These are phyloP conservation scores for Gryganskiella cystojenkinii DNA, from an alignment of 192 early-diverging fungal species.

Conservation along the genomic window DNA sequence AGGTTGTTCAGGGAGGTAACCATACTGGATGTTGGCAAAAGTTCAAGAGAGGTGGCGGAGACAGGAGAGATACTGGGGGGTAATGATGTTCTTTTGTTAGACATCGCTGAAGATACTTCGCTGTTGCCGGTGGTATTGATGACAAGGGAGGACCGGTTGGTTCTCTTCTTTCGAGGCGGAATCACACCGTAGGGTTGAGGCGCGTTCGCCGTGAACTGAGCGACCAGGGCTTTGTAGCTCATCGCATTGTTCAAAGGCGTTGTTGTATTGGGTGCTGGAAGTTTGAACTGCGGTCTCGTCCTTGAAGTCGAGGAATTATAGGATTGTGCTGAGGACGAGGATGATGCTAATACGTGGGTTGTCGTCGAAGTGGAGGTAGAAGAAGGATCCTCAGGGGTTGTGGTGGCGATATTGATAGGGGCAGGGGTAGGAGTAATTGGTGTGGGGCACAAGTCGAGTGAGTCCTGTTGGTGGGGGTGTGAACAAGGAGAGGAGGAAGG, in stretches of 20 bases:
- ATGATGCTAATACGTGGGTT: not conserved
- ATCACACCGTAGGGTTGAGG: conserved; percentile 47
- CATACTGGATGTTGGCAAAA: too few relatives aligned
- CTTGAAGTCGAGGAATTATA: not conserved
- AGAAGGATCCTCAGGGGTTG: not conserved
- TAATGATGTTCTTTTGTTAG: too few relatives aligned
- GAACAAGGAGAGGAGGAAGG: conserved; percentile 40
- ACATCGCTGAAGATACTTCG: too few relatives aligned
- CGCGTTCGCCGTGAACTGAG: conserved; percentile 45
- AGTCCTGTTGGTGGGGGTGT: conserved; percentile 28
- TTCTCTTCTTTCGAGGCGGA: conserved; percentile 33
- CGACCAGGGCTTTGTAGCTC: conserved; percentile 47
- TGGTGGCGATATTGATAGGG: not conserved
- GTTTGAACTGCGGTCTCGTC: too few relatives aligned
- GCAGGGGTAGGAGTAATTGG: not conserved
- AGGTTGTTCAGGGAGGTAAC: too few relatives aligned
- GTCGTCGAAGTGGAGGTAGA: conserved; percentile 1
- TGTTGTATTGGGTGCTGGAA: not conserved
- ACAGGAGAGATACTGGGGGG: too few relatives aligned
- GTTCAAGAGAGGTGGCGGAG: too few relatives aligned
- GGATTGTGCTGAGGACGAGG: conserved; percentile 8
- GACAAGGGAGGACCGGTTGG: not conserved
- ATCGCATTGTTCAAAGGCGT: conserved; percentile 14
- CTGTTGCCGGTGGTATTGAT: too few relatives aligned
- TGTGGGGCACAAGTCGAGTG: not conserved